Conservation (phyloP, 345 rosid species). For the Corchorus capsularis region DNA sequence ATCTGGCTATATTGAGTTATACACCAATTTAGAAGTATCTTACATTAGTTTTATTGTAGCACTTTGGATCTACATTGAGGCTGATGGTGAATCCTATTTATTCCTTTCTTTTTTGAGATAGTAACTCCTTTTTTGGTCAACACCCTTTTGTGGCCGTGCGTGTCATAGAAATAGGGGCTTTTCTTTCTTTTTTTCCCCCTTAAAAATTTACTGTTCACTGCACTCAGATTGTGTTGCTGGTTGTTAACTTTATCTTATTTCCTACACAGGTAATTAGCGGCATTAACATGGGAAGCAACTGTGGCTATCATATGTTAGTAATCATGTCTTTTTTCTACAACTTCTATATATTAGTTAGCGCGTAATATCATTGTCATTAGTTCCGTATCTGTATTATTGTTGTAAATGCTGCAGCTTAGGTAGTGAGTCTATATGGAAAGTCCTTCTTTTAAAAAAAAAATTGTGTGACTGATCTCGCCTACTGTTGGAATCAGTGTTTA, state of each 20-base stretch:
- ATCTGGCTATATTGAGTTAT: constrained; percentile 6
- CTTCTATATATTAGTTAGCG: neutral
- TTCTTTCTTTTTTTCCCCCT: neutral
- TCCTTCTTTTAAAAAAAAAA: neutral
- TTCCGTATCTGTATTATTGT: neutral
- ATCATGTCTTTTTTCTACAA: neutral
- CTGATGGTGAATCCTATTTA: constrained; percentile 29
- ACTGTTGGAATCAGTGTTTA: constrained; percentile 55
- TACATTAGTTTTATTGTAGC: neutral
- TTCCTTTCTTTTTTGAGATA: constrained; percentile 7
- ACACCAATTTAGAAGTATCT: constrained; percentile 9
- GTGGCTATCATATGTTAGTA: constrained; percentile 84
- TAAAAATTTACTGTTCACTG: neutral
- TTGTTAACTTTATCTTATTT: constrained; percentile 26
- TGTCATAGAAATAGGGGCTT: neutral
- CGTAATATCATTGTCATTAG: neutral
- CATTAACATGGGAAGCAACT: constrained; percentile 91
- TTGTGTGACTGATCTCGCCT: neutral
- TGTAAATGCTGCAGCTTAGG: neutral
- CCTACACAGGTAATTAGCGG: constrained; percentile 83
- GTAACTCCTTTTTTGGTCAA: too few relatives aligned
- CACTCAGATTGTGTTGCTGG: neutral
- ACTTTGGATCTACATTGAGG: constrained; percentile 12
- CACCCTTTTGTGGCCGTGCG: neutral
- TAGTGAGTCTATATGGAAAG: constrained; percentile 3